These are phyloP conservation scores for Metschnikowia anglica DNA, from an alignment of 805 yeast genomes.

Conservation along the genomic window DNA sequence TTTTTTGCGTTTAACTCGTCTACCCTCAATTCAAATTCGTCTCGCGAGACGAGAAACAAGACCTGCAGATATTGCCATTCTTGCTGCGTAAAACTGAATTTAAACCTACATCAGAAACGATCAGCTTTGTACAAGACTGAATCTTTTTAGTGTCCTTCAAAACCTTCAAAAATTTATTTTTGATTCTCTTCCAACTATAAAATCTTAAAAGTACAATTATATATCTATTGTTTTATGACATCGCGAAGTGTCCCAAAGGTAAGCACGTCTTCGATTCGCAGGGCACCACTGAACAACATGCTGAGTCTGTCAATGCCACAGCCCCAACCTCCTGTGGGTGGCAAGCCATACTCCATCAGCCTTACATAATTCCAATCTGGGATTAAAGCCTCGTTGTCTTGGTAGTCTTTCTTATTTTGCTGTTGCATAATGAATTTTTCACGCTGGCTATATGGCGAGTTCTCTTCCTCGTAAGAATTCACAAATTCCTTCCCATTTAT, in stretches of 20 bases:
- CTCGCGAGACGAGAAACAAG: no score
- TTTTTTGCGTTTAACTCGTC: no score
- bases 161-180: neutral
- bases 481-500: constrained; percentile 77
- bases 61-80: no score
- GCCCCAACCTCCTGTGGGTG: constrained; percentile 99
- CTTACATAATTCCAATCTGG: constrained; percentile 73
- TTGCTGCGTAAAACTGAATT: no score
- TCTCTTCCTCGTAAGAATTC: constrained; percentile 96
- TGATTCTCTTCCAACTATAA: neutral
- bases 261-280: constrained; percentile 72
- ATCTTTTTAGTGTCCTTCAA: neutral
- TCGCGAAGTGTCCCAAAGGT: constrained; percentile 74
- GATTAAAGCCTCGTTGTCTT: constrained; percentile 61
- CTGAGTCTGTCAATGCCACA: constrained; percentile 86
- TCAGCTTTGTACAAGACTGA: neutral
- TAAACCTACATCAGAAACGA: no score
- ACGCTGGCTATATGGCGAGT: constrained; percentile 72
- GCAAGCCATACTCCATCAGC: constrained; percentile 88
- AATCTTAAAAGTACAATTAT: no score
- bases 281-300: constrained; percentile 67
- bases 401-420: constrained; percentile 41
- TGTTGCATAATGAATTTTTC: constrained; percentile 64
- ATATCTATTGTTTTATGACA: constrained; percentile 51
- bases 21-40: no score